Percentiles rank a stretch among this genome's conserved stretches.
Evolutionary conservation across 2,329 filamentous ascomycete genomes (phyloP).

Genomic region (Ceratocystis ficicola): DNA sequence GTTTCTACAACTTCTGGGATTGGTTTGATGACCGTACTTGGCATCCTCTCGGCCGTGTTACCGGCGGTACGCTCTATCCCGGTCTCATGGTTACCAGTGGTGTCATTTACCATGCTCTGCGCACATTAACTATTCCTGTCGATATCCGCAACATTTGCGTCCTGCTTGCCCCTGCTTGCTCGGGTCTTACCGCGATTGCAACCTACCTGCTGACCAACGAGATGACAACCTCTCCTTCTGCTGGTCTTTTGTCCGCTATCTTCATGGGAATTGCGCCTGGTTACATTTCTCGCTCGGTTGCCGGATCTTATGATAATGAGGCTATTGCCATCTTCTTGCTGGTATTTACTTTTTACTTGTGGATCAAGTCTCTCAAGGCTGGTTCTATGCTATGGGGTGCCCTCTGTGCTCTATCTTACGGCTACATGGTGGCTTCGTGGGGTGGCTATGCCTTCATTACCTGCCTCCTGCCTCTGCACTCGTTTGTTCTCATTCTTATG

Average conservation of each 20-base stretch:
- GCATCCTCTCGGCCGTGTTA: conserved; percentile 96
- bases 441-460: conserved; percentile 99
- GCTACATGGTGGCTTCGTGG: conserved; percentile 99
- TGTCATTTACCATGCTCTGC: conserved; percentile 86
- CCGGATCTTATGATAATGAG: conserved; percentile 98
- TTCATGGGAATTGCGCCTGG: conserved; percentile 98
- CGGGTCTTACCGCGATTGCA: conserved; percentile 82
- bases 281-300: conserved; percentile 95
- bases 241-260: conserved; percentile 79
- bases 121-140: conserved; percentile 77
- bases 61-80: conserved; percentile 95
- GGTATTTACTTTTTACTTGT: conserved; percentile 96
- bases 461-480: conserved; percentile 85
- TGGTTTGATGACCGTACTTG: conserved; percentile 99
- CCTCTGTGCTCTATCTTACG: conserved; percentile 88
- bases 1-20: conserved; percentile 98
- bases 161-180: conserved; percentile 85
- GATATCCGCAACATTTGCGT: conserved; percentile 99
- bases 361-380: conserved; percentile 96
- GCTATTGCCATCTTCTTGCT: conserved; percentile 98
- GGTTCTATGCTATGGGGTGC: conserved; percentile 96
- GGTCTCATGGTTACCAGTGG: conserved; percentile 99
- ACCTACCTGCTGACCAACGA: conserved; percentile 93
- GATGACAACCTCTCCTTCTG: conserved; percentile 90
- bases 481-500: conserved; percentile 91